A percentile compares a stretch with the other conserved stretches of the same genome.
Conservation (phyloP, 176 grass and related monocot species). For the Metroxylon sagu region DNA sequence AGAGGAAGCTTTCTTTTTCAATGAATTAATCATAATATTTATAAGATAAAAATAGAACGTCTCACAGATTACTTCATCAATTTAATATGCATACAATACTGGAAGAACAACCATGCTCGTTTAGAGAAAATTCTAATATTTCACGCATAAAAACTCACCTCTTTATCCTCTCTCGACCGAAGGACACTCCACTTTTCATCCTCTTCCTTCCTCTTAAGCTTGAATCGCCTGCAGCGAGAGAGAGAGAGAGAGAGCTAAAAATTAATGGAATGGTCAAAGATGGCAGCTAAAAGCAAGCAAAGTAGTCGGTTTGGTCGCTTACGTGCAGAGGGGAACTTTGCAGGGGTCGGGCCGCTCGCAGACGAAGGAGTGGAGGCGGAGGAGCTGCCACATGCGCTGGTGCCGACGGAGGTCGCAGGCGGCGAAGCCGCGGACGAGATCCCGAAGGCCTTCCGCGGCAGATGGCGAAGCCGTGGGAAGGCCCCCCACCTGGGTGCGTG, state of each 20-base stretch:
- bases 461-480: conserved; percentile 25
- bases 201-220: conserved; percentile 19
- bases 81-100: too few relatives aligned
- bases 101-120: too few relatives aligned
- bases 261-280: neutral
- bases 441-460: conserved; percentile 70
- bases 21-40: too few relatives aligned
- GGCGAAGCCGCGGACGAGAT: conserved; percentile 73
- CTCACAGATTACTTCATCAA: too few relatives aligned
- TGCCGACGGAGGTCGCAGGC: conserved; percentile 39
- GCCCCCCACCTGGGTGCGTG: conserved; percentile 48
- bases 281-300: neutral
- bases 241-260: neutral
- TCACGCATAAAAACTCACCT: too few relatives aligned
- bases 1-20: too few relatives aligned
- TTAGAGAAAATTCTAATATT: too few relatives aligned
- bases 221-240: conserved; percentile 45
- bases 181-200: conserved; percentile 39
- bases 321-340: conserved; percentile 76
- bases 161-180: too few relatives aligned
- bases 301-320: neutral
- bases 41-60: too few relatives aligned
- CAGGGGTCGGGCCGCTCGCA: conserved; percentile 32
- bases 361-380: conserved; percentile 71
- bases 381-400: conserved; percentile 77